phyloP scores from a whole-genome alignment of 2,329 filamentous ascomycete genomes.

The Exophiala viscosa region DNA sequence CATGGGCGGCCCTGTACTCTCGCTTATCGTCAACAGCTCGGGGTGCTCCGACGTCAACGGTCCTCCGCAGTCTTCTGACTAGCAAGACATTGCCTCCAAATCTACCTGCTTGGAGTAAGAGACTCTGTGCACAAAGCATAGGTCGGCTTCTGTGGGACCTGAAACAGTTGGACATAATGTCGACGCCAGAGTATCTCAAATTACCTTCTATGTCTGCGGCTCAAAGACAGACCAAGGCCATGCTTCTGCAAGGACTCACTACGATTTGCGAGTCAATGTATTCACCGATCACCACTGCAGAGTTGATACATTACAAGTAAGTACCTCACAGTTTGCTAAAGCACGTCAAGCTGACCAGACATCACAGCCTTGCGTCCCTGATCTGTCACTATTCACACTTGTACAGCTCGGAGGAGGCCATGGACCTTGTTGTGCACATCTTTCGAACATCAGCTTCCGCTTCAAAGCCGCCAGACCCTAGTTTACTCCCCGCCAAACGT shows the following conservation, averaged over 20 bases:
- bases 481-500: constrained; percentile 13
- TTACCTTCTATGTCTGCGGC: constrained; percentile 18
- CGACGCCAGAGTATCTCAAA: constrained; percentile 16
- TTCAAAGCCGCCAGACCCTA: constrained; percentile 8
- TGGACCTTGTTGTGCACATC: constrained; percentile 21
- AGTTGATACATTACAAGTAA: constrained; percentile 24
- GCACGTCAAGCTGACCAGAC: not conserved
- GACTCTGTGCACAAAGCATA: constrained; percentile 21
- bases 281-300: constrained; percentile 13
- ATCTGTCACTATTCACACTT: constrained; percentile 24
- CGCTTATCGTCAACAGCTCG: constrained; percentile 13
- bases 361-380: constrained; percentile 13
- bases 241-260: constrained; percentile 21
- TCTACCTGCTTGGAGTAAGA: constrained; percentile 21
- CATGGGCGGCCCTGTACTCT: constrained; percentile 17
- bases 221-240: constrained; percentile 20
- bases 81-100: constrained; percentile 14
- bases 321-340: not conserved
- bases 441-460: constrained; percentile 18
- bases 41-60: constrained; percentile 13
- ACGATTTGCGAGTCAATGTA: constrained; percentile 19
- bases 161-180: constrained; percentile 23
- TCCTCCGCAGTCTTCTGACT: constrained; percentile 18
- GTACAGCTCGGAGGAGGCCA: constrained; percentile 21
- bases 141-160: constrained; percentile 25